A percentile compares a stretch with the other conserved stretches of the same genome.
Evolutionary conservation across 352 stramenopile genomes (phyloP).

Genomic region (Peronospora belbahrii): DNA sequence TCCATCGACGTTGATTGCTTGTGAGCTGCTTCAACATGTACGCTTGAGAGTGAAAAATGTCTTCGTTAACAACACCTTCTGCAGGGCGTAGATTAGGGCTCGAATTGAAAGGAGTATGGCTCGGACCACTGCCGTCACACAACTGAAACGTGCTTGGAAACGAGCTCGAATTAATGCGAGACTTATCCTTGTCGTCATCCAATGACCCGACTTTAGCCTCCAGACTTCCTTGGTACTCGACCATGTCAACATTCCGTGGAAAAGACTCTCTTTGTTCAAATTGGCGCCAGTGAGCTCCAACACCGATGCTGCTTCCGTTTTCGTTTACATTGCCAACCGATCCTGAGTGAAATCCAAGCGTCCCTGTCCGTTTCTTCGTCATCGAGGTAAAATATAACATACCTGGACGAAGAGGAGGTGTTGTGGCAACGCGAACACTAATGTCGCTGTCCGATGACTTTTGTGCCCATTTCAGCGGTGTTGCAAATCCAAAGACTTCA

Average conservation of each 20-base stretch:
- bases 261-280: conserved; percentile 35
- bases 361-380: conserved; percentile 35
- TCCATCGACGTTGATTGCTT: conserved; percentile 94
- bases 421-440: conserved; percentile 37
- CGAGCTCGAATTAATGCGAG: conserved; percentile 42
- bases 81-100: conserved; percentile 48
- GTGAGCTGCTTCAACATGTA: conserved; percentile 78
- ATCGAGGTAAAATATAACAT: conserved; percentile 30
- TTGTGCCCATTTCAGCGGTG: conserved; percentile 12
- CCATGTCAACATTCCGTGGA: conserved; percentile 32
- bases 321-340: conserved; percentile 32
- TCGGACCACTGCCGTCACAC: conserved; percentile 30
- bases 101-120: conserved; percentile 38
- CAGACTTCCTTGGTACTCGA: conserved; percentile 23
- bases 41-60: conserved; percentile 68
- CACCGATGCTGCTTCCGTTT: conserved; percentile 22
- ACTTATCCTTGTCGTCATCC: conserved; percentile 30
- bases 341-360: conserved; percentile 29
- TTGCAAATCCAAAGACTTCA: conserved; percentile 46
- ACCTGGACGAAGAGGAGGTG: conserved; percentile 37
- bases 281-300: conserved; percentile 32
- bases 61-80: conserved; percentile 45
- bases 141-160: conserved; percentile 57
- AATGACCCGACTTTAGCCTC: conserved; percentile 33
- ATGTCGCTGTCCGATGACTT: conserved; percentile 42